Evolutionary conservation across 768 basidiomycete species (phyloP).

Genomic region (Boletus reticuloceps): DNA sequence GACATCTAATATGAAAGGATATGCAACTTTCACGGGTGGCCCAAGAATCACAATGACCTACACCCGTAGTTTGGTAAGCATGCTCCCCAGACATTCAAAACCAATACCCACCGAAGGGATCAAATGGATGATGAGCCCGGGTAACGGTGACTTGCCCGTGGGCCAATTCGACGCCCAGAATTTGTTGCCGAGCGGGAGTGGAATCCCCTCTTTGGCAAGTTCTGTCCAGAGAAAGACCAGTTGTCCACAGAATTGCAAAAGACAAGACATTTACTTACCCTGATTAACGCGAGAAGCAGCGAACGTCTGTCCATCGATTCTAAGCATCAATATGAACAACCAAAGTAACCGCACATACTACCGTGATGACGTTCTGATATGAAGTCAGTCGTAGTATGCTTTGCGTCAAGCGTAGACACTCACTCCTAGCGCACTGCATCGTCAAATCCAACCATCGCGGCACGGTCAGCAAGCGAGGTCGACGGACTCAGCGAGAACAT

Average conservation of each 20-base stretch:
- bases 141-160: constrained; percentile 53
- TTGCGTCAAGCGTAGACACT: neutral
- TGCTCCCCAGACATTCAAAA: neutral
- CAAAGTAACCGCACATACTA: constrained; percentile 16
- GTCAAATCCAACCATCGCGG: neutral
- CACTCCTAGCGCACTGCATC: constrained; percentile 36
- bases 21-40: constrained; percentile 51
- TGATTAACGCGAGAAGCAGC: constrained; percentile 52
- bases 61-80: constrained; percentile 9
- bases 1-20: constrained; percentile 61
- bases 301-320: constrained; percentile 40
- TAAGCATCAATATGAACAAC: neutral
- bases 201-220: constrained; percentile 62
- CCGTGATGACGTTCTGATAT: constrained; percentile 31
- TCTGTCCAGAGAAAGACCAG: constrained; percentile 30
- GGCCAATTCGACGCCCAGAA: constrained; percentile 68
- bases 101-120: constrained; percentile 44
- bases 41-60: constrained; percentile 53
- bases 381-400: constrained; percentile 1
- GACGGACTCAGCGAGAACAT: neutral
- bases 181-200: constrained; percentile 54
- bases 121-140: constrained; percentile 53
- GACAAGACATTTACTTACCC: constrained; percentile 22
- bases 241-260: neutral
- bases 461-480: neutral